A percentile compares a stretch with the other conserved stretches of the same genome.
These are phyloP conservation scores for Diaporthe capsici DNA, from an alignment of 2,329 filamentous ascomycete genomes.

Conservation along the genomic window DNA sequence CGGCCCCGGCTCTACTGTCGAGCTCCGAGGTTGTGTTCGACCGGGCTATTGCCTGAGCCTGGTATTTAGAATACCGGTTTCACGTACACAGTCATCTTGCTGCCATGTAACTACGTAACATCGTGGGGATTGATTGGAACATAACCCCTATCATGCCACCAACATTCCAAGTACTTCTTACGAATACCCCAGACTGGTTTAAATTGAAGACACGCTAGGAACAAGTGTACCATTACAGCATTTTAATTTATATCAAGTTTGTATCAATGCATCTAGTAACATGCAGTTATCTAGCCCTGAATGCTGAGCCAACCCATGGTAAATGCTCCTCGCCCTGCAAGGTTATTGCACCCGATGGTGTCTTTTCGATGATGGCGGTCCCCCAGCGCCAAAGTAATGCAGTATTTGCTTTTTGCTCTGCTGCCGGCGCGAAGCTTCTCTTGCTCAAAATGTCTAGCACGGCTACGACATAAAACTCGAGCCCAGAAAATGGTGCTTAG, in stretches of 20 bases:
- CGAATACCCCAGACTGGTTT: neutral
- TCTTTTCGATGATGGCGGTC: neutral
- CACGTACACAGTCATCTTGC: neutral
- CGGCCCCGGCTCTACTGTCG: neutral
- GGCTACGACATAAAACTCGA: neutral
- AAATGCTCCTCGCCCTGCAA: constrained; percentile 9
- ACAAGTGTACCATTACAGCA: neutral
- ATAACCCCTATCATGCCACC: neutral
- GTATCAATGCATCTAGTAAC: constrained; percentile 12
- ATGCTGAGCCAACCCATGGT: neutral
- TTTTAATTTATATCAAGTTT: neutral
- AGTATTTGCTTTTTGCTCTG: neutral
- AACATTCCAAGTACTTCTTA: neutral
- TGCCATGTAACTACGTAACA: neutral
- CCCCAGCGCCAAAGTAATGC: constrained; percentile 7
- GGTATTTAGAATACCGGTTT: neutral
- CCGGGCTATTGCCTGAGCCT: neutral
- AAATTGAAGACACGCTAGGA: neutral
- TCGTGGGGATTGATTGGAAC: neutral
- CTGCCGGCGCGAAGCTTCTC: constrained; percentile 13
- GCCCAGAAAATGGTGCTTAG: neutral
- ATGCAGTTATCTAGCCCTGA: neutral
- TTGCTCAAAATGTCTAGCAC: neutral
- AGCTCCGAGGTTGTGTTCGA: neutral
- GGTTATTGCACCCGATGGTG: neutral